Evolutionary conservation across 441 rosid species (phyloP), one percentile per base, ranked within the genome.

Genomic region (Breynia disticha): DNA sequence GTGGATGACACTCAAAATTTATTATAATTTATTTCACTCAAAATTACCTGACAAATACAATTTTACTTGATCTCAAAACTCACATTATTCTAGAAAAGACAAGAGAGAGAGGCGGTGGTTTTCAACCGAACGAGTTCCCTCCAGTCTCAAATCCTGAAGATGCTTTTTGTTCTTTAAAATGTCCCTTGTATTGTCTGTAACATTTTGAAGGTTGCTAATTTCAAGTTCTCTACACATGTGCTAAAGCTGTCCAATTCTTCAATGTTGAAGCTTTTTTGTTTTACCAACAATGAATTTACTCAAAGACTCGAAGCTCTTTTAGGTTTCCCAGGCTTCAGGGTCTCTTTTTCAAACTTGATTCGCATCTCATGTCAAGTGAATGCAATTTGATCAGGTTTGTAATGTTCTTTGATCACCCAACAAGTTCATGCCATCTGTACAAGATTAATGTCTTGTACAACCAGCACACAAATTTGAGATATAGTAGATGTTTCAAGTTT

Each of bases 161-260:
- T 54, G 5, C 37, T 50, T 45, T 15, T 68, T 68, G 15, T 21
- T 16, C 46, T 48, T 38, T 41, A 68, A 63, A n/a, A n/a, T 2
- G 11, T 21, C 56, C 18, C 9, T n/a, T 13, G 6, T 4, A 5
- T 44, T 20, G 18, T 53, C 56, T 17, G 9, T 5, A 16, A 16
- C 21, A 21, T n/a, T n/a, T n/a, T n/a, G n/a, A n/a, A n/a, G n/a
- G n/a, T n/a, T n/a, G n/a, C n/a, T 16, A 9, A 53, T 37, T 19
- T 5, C 13, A 16, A 53, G 45, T 35, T 13, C 9, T 19, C 43
- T 46, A 2, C 22, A 22, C 2, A 53, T 44, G 39, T 38, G 46
- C 11, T 7, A 13, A 16, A 53, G 20, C 21, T 39, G 22, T 24
- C n/a, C 44, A 39, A 38, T 22, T 39, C 44, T 16, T 37, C 19